Conservation (phyloP, 2,329 filamentous ascomycete genomes). For the Diplodia intermedia region DNA sequence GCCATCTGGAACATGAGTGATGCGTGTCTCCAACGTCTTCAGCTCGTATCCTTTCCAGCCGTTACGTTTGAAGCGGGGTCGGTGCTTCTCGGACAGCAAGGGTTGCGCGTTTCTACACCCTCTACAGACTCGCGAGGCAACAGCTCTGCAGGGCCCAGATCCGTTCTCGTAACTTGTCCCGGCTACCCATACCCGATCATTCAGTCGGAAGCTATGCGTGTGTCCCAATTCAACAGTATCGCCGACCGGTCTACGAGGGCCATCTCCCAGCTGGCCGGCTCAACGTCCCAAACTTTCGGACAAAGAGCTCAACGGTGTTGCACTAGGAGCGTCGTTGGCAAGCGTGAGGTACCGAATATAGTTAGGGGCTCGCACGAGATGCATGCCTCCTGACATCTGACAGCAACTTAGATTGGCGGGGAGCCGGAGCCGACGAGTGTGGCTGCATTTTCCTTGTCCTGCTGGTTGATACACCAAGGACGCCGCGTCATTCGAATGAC, state of each 20-base stretch:
- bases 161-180: not conserved
- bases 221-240: not conserved
- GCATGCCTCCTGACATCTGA: not conserved
- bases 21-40: not conserved
- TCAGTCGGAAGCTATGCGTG: not conserved
- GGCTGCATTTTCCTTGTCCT: not conserved
- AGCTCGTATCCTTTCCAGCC: constrained; percentile 1
- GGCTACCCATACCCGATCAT: not conserved
- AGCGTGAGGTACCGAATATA: not conserved
- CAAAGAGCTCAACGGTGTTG: not conserved
- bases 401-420: not conserved
- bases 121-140: not conserved
- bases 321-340: not conserved
- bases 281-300: not conserved
- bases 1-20: not conserved
- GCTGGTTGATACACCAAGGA: not conserved
- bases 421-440: not conserved
- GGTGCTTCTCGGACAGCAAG: not conserved
- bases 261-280: not conserved
- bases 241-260: not conserved
- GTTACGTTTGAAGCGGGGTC: not conserved
- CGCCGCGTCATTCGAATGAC: not conserved
- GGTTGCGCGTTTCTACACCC: not conserved
- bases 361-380: not conserved
- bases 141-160: not conserved